Evolutionary conservation across 345 rosid species (phyloP).

Genomic region (Arabis hirsuta): DNA sequence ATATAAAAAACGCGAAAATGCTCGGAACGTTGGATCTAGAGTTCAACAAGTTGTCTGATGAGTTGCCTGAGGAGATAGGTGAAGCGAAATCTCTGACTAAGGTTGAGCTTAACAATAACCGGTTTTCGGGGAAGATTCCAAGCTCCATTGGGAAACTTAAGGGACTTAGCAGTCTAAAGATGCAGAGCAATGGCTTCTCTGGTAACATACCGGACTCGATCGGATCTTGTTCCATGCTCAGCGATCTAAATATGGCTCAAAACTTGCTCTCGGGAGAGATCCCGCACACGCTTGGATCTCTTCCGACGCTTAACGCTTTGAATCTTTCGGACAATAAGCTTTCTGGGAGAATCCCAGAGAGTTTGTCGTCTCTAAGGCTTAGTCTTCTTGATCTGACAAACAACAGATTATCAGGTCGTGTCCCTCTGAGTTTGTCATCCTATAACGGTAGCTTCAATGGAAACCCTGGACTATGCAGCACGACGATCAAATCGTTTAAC

Average conservation of each 20-base stretch:
- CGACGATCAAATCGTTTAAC: conserved; percentile 55
- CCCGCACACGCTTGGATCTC: conserved; percentile 66
- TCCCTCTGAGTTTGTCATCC: conserved; percentile 75
- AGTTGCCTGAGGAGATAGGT: conserved; percentile 71
- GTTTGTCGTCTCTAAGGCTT: conserved; percentile 66
- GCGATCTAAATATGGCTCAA: conserved; percentile 65
- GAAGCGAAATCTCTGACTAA: conserved; percentile 48
- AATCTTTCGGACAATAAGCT: conserved; percentile 72
- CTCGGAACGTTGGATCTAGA: conserved; percentile 53
- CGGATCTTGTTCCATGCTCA: conserved; percentile 66
- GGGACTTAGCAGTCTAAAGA: conserved; percentile 54
- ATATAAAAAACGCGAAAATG: conserved; percentile 59
- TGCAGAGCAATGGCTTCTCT: conserved; percentile 65
- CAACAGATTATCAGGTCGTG: conserved; percentile 65
- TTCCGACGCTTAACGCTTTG: conserved; percentile 71
- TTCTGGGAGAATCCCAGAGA: conserved; percentile 67
- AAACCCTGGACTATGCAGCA: conserved; percentile 75
- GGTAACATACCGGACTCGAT: conserved; percentile 67
- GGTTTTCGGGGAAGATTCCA: conserved; percentile 67
- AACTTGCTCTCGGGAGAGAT: conserved; percentile 72
- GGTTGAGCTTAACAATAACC: conserved; percentile 62
- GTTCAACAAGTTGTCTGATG: conserved; percentile 70
- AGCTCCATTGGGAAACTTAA: conserved; percentile 58
- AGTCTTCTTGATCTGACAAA: conserved; percentile 84
- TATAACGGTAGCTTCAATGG: conserved; percentile 77